These are phyloP conservation scores for Blastomyces parvus DNA, from an alignment of 2,329 filamentous ascomycete genomes.

Conservation along the genomic window DNA sequence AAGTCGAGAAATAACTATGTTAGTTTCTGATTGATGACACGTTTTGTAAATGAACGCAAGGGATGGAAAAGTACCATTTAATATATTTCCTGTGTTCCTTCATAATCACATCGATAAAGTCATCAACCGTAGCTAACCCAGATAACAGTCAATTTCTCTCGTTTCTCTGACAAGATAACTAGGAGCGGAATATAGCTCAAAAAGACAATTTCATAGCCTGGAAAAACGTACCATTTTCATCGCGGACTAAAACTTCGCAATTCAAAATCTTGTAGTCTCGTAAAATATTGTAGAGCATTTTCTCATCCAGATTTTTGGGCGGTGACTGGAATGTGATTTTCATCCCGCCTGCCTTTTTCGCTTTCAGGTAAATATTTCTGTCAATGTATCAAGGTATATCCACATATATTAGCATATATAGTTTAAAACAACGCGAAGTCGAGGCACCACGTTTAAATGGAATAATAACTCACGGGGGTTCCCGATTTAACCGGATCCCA, in stretches of 20 bases:
- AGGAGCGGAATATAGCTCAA: neutral
- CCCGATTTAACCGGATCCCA: constrained; percentile 82
- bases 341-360: constrained; percentile 93
- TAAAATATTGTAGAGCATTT: constrained; percentile 95
- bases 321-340: constrained; percentile 92
- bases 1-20: neutral
- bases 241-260: constrained; percentile 87
- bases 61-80: constrained; percentile 44
- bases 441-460: neutral
- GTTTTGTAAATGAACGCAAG: constrained; percentile 22
- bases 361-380: constrained; percentile 94
- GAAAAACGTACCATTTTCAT: constrained; percentile 61
- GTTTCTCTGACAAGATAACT: neutral
- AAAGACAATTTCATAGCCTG: neutral
- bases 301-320: constrained; percentile 88
- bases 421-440: neutral
- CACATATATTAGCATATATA: neutral
- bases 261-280: constrained; percentile 98
- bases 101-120: constrained; percentile 99
- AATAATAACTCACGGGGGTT: constrained; percentile 60
- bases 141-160: constrained; percentile 6
- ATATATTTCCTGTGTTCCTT: constrained; percentile 98
- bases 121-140: constrained; percentile 70
- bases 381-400: neutral
- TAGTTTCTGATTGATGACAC: neutral